Percentiles rank a stretch among this genome's conserved stretches.
Conservation (phyloP, 2,329 filamentous ascomycete species). For the Stagonosporopsis chrysanthemi region DNA sequence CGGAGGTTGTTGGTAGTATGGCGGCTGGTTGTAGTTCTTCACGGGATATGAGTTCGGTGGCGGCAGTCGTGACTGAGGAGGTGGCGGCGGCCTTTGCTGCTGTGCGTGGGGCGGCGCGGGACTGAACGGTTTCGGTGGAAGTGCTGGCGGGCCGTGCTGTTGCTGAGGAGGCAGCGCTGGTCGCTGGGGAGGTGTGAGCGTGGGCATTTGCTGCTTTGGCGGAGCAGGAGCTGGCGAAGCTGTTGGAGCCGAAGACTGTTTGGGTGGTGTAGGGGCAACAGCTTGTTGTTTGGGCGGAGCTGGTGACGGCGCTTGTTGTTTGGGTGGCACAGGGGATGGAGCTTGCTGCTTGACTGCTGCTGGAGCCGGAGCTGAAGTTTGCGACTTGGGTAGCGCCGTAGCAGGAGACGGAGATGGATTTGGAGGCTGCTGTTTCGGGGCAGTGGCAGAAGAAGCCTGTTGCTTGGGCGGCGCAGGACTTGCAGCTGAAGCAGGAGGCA, state of each 20-base stretch:
- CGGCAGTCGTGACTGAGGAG: constrained; percentile 26
- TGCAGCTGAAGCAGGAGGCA: constrained; percentile 17
- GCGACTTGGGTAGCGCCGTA: constrained; percentile 28
- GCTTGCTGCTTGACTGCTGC: constrained; percentile 25
- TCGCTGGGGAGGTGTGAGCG: constrained; percentile 17
- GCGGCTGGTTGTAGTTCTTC: constrained; percentile 30
- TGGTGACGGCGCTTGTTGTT: background rate
- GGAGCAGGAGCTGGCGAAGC: constrained; percentile 24
- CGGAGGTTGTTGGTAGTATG: constrained; percentile 32
- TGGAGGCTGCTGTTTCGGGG: constrained; percentile 10
- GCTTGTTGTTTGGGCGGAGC: constrained; percentile 17
- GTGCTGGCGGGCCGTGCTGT: constrained; percentile 12
- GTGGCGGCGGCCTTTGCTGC: constrained; percentile 27
- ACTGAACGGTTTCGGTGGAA: constrained; percentile 28
- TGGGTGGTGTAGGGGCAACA: constrained; percentile 21
- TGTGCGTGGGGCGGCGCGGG: constrained; percentile 25
- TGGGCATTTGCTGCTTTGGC: constrained; percentile 4
- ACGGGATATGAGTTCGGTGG: constrained; percentile 30
- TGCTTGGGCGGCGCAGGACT: constrained; percentile 27
- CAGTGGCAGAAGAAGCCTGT: constrained; percentile 8
- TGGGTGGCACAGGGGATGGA: constrained; percentile 18
- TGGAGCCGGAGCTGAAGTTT: constrained; percentile 19
- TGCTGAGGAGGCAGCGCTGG: constrained; percentile 13
- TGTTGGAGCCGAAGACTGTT: constrained; percentile 21
- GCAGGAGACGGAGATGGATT: constrained; percentile 9